A percentile compares a stretch with the other conserved stretches of the same genome.
These are phyloP conservation scores for Metschnikowia dekortorum DNA, from an alignment of 805 yeast genomes.

Conservation along the genomic window DNA sequence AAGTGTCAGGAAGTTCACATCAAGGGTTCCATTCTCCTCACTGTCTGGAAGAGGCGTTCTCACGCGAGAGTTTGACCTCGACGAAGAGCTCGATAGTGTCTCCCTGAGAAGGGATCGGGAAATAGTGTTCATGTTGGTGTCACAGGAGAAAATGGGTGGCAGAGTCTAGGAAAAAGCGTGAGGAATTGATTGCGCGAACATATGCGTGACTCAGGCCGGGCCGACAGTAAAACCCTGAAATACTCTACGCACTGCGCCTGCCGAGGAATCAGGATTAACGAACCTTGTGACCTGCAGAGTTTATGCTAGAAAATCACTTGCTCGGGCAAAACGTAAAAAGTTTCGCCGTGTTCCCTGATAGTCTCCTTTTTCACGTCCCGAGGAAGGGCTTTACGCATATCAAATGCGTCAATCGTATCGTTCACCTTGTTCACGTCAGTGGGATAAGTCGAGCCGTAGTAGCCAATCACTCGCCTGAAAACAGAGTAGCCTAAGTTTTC, in stretches of 20 bases:
- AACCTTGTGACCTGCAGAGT: neutral
- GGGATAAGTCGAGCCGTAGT: conserved; percentile 62
- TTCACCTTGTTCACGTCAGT: conserved; percentile 43
- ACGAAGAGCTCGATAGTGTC: conserved; percentile 24
- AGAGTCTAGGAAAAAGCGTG: neutral
- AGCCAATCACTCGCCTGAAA: conserved; percentile 82
- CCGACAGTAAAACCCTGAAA: neutral
- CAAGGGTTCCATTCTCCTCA: conserved; percentile 35
- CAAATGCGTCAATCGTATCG: conserved; percentile 83
- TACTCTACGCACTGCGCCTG: neutral
- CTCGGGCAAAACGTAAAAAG: conserved; percentile 57
- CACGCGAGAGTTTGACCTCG: conserved; percentile 30
- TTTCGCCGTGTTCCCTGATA: conserved; percentile 57
- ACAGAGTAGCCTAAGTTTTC: conserved; percentile 83
- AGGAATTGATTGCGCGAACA: neutral
- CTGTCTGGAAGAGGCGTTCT: conserved; percentile 31
- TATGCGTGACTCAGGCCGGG: neutral
- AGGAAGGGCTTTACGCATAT: conserved; percentile 66
- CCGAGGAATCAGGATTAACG: neutral
- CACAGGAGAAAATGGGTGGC: neutral
- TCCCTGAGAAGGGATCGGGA: conserved; percentile 13
- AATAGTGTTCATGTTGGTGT: neutral
- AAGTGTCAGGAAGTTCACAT: conserved; percentile 30
- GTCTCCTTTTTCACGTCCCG: conserved; percentile 54
- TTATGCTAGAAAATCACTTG: conserved; percentile 52